A percentile compares a stretch with the other conserved stretches of the same genome.
Evolutionary conservation across 257 asterid species (phyloP).

Genomic region (Solanum tacnaense): DNA sequence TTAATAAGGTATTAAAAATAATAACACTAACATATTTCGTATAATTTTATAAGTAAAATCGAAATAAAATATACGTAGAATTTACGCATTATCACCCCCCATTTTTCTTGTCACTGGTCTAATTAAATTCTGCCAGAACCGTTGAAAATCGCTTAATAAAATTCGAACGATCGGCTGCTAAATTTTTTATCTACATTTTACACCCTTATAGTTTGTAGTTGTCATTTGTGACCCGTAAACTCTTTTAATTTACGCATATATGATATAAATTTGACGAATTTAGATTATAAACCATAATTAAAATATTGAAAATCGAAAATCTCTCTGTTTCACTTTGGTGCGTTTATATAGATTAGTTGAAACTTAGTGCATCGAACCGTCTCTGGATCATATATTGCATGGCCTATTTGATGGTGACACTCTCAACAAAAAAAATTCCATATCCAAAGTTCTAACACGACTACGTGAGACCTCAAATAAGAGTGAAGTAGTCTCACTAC

Average conservation of each 20-base stretch:
- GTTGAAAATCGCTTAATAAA: background rate
- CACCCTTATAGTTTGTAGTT: background rate
- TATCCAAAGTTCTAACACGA: too few relatives aligned
- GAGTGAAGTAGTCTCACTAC: too few relatives aligned
- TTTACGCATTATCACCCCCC: too few relatives aligned
- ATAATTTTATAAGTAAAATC: too few relatives aligned
- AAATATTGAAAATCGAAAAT: background rate
- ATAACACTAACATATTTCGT: too few relatives aligned
- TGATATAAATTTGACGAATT: background rate
- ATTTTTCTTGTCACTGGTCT: conserved; percentile 11
- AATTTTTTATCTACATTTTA: background rate
- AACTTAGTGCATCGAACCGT: too few relatives aligned
- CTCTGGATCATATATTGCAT: too few relatives aligned
- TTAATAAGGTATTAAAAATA: background rate
- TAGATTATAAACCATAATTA: background rate
- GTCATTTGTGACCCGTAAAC: background rate
- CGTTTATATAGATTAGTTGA: too few relatives aligned
- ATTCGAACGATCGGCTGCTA: background rate
- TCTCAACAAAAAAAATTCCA: too few relatives aligned
- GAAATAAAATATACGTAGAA: too few relatives aligned
- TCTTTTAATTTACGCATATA: background rate
- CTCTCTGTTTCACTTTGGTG: background rate
- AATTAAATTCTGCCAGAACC: background rate
- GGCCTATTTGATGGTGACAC: too few relatives aligned
- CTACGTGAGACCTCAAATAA: too few relatives aligned